Base-by-base conservation (phyloP, 768 basidiomycete genomes). In the Russula griseocarnosa region DNA sequence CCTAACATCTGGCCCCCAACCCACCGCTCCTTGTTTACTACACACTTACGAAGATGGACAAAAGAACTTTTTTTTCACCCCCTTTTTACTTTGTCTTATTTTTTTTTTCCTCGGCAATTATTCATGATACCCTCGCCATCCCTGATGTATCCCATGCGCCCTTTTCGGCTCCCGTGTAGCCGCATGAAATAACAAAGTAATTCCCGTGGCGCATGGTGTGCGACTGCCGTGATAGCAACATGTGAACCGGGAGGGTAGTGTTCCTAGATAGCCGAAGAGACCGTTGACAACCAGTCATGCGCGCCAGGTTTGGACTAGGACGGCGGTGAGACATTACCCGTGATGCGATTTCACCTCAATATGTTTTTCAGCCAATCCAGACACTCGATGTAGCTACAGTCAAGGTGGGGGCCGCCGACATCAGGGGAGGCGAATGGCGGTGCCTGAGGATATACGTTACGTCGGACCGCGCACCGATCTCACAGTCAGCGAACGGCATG, bases 51-150 rank as follows among this genome's bases (percentile, higher is more conserved):
- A 56, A 40, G 58, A 65, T 55, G 59, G 64, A 57, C 59, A 34
- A 56, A 56, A 55, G 60, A 65, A 60, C 44, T 38, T 55, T 55
- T 9, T 55, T 20, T 36, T 32, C 36, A 16, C 24, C 60, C 11
- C 18, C 13, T 22, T 36, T 38, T 20, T 32, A n/a, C 56, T 16
- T 18, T 30, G 5, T 30, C 30, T 30, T 30, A 30, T 28, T n/a
- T 28, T 50, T 47, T 22, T 18, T 28, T 34, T 54, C 55, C 38
- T 61, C 59, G 66, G 66, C 66, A 68, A 68, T 67, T 63, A 63
- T 63, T 58, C 38, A 68, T 51, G 61, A 68, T 68, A 68, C 67
- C 67, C 67, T 67, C 65, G 54, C 66, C 62, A 65, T 60, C 47
- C 63, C 58, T 40, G 54, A 60, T 65, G 66, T 67, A 67, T 64